Base-by-base conservation (phyloP, 139 green algal species). In the Picochlorum sp. region DNA sequence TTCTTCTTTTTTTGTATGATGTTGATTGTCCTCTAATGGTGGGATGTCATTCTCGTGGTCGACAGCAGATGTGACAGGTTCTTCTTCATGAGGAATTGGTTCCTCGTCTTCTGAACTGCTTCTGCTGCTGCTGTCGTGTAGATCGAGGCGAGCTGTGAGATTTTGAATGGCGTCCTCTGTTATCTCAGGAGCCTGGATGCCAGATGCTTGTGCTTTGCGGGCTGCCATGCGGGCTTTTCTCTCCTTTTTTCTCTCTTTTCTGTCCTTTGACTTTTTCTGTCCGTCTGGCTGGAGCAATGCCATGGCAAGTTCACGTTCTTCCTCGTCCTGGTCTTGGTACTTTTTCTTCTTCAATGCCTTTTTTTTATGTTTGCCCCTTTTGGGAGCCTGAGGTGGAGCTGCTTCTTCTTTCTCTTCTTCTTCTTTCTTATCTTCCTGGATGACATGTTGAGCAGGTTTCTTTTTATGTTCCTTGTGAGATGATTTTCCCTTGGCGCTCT, bases 321-420 rank as follows among this genome's bases (percentile, higher is more conserved):
- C 90, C 60, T 94, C 85, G 62, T 98, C 93, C 78, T 97, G 92
- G 44, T 95, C 87, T 0, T 70, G 86, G 59, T 97, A 97, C 67
- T 89, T 92, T 24, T 81, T 78, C 34, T 41, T 41, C 73, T 59
- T 59, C 21, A 59, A 31, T 59, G 20, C 65, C 64, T 85, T 83
- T 69, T 94, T 95, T 28, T 56, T 65, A 64, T 95, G 97, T 13
- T 65, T 71, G 20, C 60, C 49, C 77, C 92, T 90, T 60, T 87
- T 89, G 2, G 88, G 80, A 28, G 64, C 45, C 45, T 62, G 47
- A 57, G 64, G 44, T 49, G 74, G 59, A 6, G 57, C 21, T 63
- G 60, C 28, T 30, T 30, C 28, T 30, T 30, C 28, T 30, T 28
- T 1, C 3, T 30, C 28, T 2, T 30, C 28, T 30, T 30, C 28